Evolutionary conservation across 164 flowering plant genomes (phyloP).

Genomic region (Macadamia integrifolia): DNA sequence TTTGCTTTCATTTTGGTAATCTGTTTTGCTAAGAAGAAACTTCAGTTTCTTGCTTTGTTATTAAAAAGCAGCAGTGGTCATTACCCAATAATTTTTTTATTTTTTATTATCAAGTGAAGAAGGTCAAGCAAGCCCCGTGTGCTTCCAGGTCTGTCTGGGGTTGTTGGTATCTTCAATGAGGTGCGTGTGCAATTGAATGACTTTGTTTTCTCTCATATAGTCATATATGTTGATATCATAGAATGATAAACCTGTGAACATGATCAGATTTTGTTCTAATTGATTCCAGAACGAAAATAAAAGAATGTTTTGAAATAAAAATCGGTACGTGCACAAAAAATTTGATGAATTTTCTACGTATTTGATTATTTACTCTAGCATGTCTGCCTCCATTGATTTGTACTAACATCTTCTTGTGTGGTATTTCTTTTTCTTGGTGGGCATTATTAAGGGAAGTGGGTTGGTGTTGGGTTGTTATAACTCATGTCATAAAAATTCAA

Average conservation of each 20-base stretch:
- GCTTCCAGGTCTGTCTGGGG: conserved; percentile 92
- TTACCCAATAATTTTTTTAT: neutral
- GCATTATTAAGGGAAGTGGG: too few relatives aligned
- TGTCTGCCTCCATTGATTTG: too few relatives aligned
- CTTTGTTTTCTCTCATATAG: neutral
- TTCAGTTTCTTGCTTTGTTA: neutral
- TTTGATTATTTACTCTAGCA: too few relatives aligned
- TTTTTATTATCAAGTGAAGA: conserved; percentile 67
- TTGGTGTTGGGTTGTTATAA: too few relatives aligned
- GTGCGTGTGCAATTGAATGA: conserved; percentile 33
- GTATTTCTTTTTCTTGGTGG: too few relatives aligned
- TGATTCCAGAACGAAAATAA: neutral
- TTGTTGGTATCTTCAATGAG: conserved; percentile 82
- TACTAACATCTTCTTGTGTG: too few relatives aligned
- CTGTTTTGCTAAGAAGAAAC: too few relatives aligned
- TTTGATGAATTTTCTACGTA: too few relatives aligned
- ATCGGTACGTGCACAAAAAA: too few relatives aligned
- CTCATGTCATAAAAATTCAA: too few relatives aligned
- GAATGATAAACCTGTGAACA: neutral
- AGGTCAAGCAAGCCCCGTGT: conserved; percentile 89
- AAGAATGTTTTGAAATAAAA: neutral
- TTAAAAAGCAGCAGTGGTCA: neutral
- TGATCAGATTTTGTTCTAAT: neutral
- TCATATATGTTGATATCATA: neutral
- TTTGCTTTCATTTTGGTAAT: neutral